Percentiles rank a stretch among this genome's conserved stretches.
Conservation (phyloP, 805 yeast genomes). For the Ogataea zsoltii region DNA sequence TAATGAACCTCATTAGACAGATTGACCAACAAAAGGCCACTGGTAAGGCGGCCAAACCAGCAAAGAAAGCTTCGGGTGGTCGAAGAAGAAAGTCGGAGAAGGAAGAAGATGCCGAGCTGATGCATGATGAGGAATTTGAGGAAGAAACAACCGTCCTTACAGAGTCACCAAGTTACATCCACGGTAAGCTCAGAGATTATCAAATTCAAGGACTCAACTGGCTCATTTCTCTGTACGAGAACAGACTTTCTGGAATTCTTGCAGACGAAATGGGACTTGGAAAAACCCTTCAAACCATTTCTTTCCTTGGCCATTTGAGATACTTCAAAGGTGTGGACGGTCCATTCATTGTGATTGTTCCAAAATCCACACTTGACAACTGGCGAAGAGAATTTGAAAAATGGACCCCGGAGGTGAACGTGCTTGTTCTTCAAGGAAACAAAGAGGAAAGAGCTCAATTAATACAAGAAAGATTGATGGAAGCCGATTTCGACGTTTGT, state of each 20-base stretch:
- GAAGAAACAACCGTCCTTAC: conserved; percentile 71
- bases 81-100: conserved; percentile 88
- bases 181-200: conserved; percentile 83
- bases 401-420: conserved; percentile 95
- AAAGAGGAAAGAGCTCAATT: conserved; percentile 74
- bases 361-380: conserved; percentile 93
- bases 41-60: conserved; percentile 25
- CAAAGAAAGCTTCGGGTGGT: conserved; percentile 20
- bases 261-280: conserved; percentile 99
- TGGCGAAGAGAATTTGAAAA: conserved; percentile 93
- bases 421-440: conserved; percentile 82
- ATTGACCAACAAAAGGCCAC: conserved; percentile 52
- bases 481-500: conserved; percentile 84
- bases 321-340: conserved; percentile 79
- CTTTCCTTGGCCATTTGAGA: conserved; percentile 86
- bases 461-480: conserved; percentile 57
- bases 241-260: conserved; percentile 84
- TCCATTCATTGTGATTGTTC: conserved; percentile 89
- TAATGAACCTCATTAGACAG: conserved; percentile 59
- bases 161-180: conserved; percentile 77
- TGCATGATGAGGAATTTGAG: conserved; percentile 76
- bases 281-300: conserved; percentile 90
- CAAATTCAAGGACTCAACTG: conserved; percentile 95
- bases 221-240: conserved; percentile 86
- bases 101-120: conserved; percentile 92